Evolutionary conservation across 179 eudicot species (phyloP).

Genomic region (Silene vulgaris): DNA sequence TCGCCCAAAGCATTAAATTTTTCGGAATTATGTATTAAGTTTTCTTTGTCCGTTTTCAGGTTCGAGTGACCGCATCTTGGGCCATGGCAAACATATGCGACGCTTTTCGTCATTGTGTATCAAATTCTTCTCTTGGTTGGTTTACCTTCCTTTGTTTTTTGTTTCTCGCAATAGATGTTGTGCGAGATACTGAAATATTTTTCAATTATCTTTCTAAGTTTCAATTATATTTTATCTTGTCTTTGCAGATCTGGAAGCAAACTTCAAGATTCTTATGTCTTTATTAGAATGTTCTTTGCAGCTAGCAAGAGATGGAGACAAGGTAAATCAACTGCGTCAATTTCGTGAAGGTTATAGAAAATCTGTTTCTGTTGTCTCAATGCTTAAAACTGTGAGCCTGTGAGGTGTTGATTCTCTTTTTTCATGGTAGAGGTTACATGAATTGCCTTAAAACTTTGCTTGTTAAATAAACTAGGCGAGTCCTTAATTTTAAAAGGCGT

Average conservation of each 20-base stretch:
- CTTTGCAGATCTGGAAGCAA: constrained; percentile 36
- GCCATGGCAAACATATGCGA: constrained; percentile 93
- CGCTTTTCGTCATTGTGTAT: constrained; percentile 55
- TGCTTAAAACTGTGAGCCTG: not conserved
- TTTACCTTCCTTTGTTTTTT: constrained; percentile 6
- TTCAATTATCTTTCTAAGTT: not conserved
- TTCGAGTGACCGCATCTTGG: constrained; percentile 94
- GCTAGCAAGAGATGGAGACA: constrained; percentile 80
- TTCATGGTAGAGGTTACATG: not conserved
- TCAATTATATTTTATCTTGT: constrained; percentile 8
- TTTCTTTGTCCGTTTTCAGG: constrained; percentile 38
- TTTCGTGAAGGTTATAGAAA: not conserved
- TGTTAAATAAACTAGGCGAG: constrained; percentile 4
- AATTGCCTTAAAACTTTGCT: not conserved
- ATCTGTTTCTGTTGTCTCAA: constrained; percentile 2
- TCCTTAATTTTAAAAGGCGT: too few relatives aligned
- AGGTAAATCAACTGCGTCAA: constrained; percentile 39
- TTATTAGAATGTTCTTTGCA: constrained; percentile 60
- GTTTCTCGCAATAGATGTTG: not conserved
- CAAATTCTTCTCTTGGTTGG: constrained; percentile 36
- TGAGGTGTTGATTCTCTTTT: not conserved
- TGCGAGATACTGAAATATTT: constrained; percentile 7
- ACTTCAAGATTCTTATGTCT: constrained; percentile 33
- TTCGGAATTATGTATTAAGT: not conserved
- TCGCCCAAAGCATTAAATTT: not conserved